A percentile compares a stretch with the other conserved stretches of the same genome.
These are phyloP conservation scores for Nicotiana noctiflora DNA, from an alignment of 257 asterid species.

Conservation along the genomic window DNA sequence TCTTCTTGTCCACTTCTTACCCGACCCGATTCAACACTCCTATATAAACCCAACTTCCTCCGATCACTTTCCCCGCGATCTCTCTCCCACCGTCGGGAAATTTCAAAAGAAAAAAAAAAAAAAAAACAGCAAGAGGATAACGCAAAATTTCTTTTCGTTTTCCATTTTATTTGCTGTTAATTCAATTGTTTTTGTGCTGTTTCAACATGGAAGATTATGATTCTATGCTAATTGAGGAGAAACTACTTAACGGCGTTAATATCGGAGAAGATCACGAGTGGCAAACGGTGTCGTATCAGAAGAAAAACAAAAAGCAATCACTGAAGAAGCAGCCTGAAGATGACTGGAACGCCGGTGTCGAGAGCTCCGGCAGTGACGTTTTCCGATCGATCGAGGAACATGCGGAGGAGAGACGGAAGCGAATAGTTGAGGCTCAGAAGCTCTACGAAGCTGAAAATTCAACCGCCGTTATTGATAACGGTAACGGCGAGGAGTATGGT, in stretches of 20 bases:
- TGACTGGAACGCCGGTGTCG: background rate
- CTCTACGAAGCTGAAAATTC: conserved; percentile 2
- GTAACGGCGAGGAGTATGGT: background rate
- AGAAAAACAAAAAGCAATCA: conserved; percentile 14
- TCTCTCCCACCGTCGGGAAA: background rate
- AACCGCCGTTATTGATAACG: background rate
- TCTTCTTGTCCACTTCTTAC: background rate
- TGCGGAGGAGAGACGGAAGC: conserved; percentile 23
- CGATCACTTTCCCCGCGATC: background rate
- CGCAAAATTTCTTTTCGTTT: background rate
- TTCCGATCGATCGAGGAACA: conserved; percentile 26
- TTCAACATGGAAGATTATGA: conserved; percentile 3
- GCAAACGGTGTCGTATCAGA: conserved; percentile 25
- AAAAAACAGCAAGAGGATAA: background rate
- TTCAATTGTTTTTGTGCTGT: background rate
- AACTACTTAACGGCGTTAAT: background rate
- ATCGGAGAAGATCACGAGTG: conserved; percentile 22
- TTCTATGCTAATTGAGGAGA: background rate
- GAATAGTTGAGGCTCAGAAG: conserved; percentile 17
- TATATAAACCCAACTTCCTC: background rate
- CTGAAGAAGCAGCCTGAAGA: background rate
- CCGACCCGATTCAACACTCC: background rate
- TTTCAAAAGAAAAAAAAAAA: too few species aligned
- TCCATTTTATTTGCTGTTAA: background rate
- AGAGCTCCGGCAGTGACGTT: conserved; percentile 9